Evolutionary conservation across 176 grass and related monocot genomes (phyloP).

Genomic region (Rhynchospora breviuscula): DNA sequence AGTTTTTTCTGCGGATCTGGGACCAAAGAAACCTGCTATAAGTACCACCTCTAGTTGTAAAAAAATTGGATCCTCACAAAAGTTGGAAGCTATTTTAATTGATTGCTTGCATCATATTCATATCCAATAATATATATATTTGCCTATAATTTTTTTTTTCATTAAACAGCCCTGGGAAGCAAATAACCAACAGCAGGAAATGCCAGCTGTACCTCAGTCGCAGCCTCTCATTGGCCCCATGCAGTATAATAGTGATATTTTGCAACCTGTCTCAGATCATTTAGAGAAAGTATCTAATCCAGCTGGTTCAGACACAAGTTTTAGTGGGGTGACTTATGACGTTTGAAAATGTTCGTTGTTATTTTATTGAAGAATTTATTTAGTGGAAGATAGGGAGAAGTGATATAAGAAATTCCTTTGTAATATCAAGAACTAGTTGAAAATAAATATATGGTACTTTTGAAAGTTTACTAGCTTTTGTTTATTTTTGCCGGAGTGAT

Average conservation of each 20-base stretch:
- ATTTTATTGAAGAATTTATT: not conserved
- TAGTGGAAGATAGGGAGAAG: not conserved
- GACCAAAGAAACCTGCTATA: not conserved
- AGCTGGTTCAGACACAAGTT: not conserved
- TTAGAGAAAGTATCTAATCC: not conserved
- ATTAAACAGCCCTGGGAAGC: constrained; percentile 20
- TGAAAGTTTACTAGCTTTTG: too few relatives aligned
- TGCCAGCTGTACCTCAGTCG: not conserved
- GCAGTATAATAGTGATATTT: not conserved
- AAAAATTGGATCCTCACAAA: not conserved
- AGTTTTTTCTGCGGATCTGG: not conserved
- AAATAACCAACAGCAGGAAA: constrained; percentile 1
- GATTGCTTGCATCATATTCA: not conserved
- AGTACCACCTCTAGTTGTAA: not conserved
- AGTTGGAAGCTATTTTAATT: not conserved
- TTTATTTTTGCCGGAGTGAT: too few relatives aligned
- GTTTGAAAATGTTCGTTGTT: not conserved
- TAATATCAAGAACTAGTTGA: too few relatives aligned
- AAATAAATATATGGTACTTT: too few relatives aligned
- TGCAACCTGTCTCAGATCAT: constrained; percentile 4
- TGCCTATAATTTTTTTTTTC: not conserved
- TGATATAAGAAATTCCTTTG: too few relatives aligned
- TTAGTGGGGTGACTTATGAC: constrained; percentile 3
- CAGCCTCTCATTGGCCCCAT: not conserved
- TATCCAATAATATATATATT: not conserved